phyloP scores from a whole-genome alignment of 306 rosid species.

The Cucurbita ficifolia region DNA sequence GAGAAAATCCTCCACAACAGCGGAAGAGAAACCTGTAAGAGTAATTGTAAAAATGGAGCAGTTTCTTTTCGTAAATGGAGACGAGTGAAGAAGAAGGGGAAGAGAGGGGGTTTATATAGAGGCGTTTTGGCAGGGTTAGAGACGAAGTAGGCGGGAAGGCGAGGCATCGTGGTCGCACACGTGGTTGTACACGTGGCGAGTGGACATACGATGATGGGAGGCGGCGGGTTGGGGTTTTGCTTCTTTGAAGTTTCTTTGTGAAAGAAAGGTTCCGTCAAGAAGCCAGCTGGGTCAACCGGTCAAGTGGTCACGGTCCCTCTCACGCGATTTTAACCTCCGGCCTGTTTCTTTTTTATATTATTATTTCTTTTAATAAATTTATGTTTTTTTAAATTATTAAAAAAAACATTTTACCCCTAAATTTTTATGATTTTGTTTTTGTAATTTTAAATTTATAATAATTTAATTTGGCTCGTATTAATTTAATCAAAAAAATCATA shows the following conservation, averaged over 20 bases:
- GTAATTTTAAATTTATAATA: too few relatives aligned
- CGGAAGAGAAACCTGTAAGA: background rate
- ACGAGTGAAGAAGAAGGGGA: background rate
- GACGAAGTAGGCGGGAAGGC: background rate
- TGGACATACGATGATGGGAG: background rate
- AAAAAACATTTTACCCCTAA: too few relatives aligned
- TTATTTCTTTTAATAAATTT: too few relatives aligned
- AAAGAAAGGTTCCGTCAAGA: background rate
- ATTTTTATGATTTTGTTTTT: too few relatives aligned
- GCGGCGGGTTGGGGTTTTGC: constrained; percentile 3
- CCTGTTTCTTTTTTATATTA: too few relatives aligned
- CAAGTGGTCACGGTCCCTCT: background rate
- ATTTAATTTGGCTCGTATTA: too few relatives aligned
- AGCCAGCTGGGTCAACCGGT: background rate
- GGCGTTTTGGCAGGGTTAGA: background rate
- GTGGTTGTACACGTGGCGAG: background rate
- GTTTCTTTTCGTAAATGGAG: background rate
- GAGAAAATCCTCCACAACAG: constrained; percentile 6
- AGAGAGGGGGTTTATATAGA: background rate
- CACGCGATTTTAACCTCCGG: background rate
- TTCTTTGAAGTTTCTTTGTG: constrained; percentile 4
- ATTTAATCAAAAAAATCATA: too few relatives aligned
- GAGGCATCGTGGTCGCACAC: background rate
- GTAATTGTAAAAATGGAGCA: background rate
- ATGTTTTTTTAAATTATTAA: too few relatives aligned